Evolutionary conservation across 1,284 basidiomycete genomes (phyloP), one percentile per base, ranked within the genome.

Genomic region (Athelia psychrophila): DNA sequence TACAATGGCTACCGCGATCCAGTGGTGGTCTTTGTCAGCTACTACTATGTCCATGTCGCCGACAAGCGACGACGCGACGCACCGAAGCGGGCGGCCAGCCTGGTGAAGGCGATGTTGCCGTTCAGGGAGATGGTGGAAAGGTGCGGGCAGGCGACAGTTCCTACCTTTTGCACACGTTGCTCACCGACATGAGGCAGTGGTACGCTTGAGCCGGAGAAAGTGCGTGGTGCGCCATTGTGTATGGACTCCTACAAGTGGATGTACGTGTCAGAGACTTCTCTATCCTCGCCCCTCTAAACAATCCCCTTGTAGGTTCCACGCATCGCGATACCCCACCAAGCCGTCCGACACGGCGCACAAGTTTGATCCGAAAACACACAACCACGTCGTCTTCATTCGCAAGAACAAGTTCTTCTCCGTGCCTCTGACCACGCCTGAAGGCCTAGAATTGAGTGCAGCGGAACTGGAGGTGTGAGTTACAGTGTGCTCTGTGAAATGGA

Each of bases 201-300:
- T 58, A 75, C 80, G 53, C 82, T 99, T 18, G 92, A 95, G 66
- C 96, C 96, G 2, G 96, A 99, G 65, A 94, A 88, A 71, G 83
- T 89, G 45, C 86, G 88, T 50, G 83, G 84, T 1, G 78, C 80
- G 16, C 93, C 95, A 1, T 75, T 99, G n/a, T 91, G 91, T 72
- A 96, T 96, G 91, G 79, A 78, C 2, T 94, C 93, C n/a, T 98
- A 96, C 82, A 88, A 93, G 69, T 95, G 93, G 88, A 79, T 95
- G 79, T 87, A 60, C 69, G 84, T 77, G 18, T 44, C 44, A n/a
- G 15, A 10, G 35, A 30, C 44, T 16, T 15, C 22, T 23, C 50
- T 27, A 49, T 49, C 32, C 15, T 38, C 27, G 18, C 44, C 38
- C 32, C 20, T 32, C 50, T 38, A 12, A 49, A 19, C 52, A 51